A percentile compares a stretch with the other conserved stretches of the same genome.
Evolutionary conservation across 1,284 basidiomycete genomes (phyloP).

Genomic region (Ustilago vetiveriae): DNA sequence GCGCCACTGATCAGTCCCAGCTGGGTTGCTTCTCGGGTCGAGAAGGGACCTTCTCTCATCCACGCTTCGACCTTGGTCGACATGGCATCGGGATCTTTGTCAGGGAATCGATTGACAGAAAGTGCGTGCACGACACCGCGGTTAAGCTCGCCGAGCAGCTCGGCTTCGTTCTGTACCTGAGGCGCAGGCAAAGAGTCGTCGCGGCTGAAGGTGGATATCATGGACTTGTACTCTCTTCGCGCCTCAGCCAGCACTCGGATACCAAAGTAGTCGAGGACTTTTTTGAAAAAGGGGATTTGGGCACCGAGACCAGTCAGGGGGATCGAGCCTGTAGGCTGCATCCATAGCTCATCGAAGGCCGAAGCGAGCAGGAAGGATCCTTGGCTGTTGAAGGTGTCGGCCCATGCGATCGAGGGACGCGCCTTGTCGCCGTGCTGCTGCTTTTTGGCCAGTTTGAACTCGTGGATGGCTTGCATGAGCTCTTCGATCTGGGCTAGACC

Average conservation of each 20-base stretch:
- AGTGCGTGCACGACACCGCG: slow-evolving; percentile 52
- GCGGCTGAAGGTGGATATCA: slow-evolving; percentile 56
- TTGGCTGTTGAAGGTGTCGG: slow-evolving; percentile 68
- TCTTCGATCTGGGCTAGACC: slow-evolving; percentile 69
- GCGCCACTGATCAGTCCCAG: slow-evolving; percentile 67
- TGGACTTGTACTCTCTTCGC: slow-evolving; percentile 68
- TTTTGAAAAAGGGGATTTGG: slow-evolving; percentile 59
- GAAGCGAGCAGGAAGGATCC: slow-evolving; percentile 67
- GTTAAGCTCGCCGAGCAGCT: slow-evolving; percentile 63
- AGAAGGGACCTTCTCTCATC: slow-evolving; percentile 67
- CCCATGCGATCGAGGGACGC: slow-evolving; percentile 67
- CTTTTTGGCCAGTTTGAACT: slow-evolving; percentile 67
- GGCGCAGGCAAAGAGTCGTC: slow-evolving; percentile 51
- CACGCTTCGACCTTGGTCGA: slow-evolving; percentile 61
- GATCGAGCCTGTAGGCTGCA: slow-evolving; percentile 68
- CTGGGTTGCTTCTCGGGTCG: slow-evolving; percentile 64
- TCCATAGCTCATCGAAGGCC: slow-evolving; percentile 69
- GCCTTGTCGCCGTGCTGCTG: slow-evolving; percentile 58
- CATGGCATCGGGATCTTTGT: slow-evolving; percentile 40
- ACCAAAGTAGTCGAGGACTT: slow-evolving; percentile 68
- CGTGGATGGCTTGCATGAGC: slow-evolving; percentile 67
- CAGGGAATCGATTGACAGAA: slow-evolving; percentile 55
- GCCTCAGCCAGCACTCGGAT: slow-evolving; percentile 68
- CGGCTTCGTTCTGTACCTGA: slow-evolving; percentile 58
- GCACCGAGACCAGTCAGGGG: slow-evolving; percentile 67